Evolutionary conservation across 192 early-diverging fungal genomes (phyloP).

Genomic region (Entomortierella beljakovae): DNA sequence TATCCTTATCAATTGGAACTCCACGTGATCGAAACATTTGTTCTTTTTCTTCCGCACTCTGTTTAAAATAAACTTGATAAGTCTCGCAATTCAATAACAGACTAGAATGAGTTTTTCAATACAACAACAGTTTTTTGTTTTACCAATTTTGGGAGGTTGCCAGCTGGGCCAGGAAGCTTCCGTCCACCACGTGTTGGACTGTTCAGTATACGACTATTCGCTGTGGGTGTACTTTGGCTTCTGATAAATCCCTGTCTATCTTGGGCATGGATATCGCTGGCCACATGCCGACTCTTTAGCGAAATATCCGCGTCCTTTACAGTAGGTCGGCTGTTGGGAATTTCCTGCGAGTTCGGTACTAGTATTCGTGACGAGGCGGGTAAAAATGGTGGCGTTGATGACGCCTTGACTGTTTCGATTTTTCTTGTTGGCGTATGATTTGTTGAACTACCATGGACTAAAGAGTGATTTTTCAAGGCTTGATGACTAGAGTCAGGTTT

Average conservation of each 20-base stretch:
- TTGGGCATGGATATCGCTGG: constrained; percentile 4
- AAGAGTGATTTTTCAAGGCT: too few species aligned
- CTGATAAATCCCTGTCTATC: constrained; percentile 14
- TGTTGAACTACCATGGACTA: too few species aligned
- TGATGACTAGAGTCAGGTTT: too few species aligned
- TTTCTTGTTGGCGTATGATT: too few species aligned
- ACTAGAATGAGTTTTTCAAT: too few species aligned
- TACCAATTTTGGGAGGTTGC: constrained; percentile 40
- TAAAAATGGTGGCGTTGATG: background rate
- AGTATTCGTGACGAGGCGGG: background rate
- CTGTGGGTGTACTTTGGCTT: constrained; percentile 22
- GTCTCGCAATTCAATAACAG: too few species aligned
- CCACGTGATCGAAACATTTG: constrained; percentile 30
- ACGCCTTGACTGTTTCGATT: too few species aligned
- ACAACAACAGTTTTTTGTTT: too few species aligned
- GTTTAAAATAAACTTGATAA: too few species aligned
- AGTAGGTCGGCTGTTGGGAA: constrained; percentile 9
- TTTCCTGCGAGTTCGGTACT: constrained; percentile 12
- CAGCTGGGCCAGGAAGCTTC: constrained; percentile 39
- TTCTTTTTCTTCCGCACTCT: constrained; percentile 45
- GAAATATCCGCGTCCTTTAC: constrained; percentile 5
- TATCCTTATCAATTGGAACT: constrained; percentile 10
- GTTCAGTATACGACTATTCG: background rate
- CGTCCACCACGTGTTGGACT: background rate
- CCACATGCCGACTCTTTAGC: background rate